Evolutionary conservation across 306 rosid species (phyloP).

Genomic region (Rosa rugosa): DNA sequence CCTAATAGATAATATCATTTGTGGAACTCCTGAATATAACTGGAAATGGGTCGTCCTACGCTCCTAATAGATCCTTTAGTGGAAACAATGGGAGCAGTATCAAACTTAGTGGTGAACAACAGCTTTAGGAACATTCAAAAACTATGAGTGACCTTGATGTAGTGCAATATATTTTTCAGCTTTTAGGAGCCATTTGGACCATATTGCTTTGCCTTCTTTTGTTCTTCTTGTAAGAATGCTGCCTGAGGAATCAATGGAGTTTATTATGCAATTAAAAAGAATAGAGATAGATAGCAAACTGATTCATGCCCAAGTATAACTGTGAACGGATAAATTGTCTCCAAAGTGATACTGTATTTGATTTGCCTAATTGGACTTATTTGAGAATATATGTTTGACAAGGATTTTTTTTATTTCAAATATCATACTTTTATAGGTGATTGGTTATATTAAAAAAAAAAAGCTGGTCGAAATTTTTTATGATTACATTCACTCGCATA

Average conservation of each 20-base stretch:
- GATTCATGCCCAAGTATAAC: not conserved
- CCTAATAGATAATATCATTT: not conserved
- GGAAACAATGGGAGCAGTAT: not conserved
- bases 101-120: not conserved
- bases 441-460: not conserved
- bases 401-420: not conserved
- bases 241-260: not conserved
- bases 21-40: not conserved
- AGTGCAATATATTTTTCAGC: not conserved
- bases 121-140: not conserved
- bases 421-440: not conserved
- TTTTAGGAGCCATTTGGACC: constrained; percentile 6
- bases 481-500: not conserved
- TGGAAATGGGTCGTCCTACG: not conserved
- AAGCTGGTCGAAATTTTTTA: not conserved
- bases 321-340: not conserved
- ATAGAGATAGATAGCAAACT: not conserved
- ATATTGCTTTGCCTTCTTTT: constrained; percentile 1
- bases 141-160: not conserved
- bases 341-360: not conserved
- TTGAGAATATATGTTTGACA: not conserved
- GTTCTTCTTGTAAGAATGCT: not conserved
- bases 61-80: not conserved
- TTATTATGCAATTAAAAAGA: not conserved
- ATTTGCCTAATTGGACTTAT: not conserved